A percentile compares a stretch with the other conserved stretches of the same genome.
phyloP scores from a whole-genome alignment of 208 protist species.

The Leishmania guyanensis region DNA sequence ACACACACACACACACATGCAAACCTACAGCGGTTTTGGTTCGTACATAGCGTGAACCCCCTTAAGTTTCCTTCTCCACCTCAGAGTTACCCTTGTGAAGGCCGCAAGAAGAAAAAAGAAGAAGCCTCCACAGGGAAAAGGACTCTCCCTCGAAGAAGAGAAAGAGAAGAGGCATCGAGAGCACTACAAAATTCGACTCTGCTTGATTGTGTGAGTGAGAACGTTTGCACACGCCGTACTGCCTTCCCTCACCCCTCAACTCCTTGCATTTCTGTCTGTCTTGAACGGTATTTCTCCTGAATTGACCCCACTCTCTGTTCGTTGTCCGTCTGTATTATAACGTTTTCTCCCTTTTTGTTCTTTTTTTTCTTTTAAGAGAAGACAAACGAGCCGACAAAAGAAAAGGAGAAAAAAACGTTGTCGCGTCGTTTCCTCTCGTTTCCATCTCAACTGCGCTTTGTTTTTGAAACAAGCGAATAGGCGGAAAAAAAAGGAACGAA shows the following conservation, averaged over 20 bases:
- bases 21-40: neutral
- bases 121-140: neutral
- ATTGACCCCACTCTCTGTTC: neutral
- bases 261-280: neutral
- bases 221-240: neutral
- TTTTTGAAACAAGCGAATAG: neutral
- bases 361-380: neutral
- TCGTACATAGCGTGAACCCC: constrained; percentile 7
- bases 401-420: neutral
- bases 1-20: constrained; percentile 13
- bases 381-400: neutral
- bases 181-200: neutral
- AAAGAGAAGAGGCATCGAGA: neutral
- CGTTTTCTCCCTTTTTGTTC: neutral
- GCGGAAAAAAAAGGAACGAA: neutral
- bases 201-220: neutral
- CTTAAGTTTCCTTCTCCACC: neutral
- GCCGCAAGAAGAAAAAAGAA: neutral
- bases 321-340: neutral
- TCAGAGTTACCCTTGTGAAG: neutral
- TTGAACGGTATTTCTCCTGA: neutral
- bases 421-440: neutral
- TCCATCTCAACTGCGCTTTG: neutral
- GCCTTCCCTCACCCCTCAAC: neutral
- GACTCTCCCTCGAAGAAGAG: neutral